Evolutionary conservation across 768 basidiomycete species (phyloP).

Genomic region (Boletus rex-veris): DNA sequence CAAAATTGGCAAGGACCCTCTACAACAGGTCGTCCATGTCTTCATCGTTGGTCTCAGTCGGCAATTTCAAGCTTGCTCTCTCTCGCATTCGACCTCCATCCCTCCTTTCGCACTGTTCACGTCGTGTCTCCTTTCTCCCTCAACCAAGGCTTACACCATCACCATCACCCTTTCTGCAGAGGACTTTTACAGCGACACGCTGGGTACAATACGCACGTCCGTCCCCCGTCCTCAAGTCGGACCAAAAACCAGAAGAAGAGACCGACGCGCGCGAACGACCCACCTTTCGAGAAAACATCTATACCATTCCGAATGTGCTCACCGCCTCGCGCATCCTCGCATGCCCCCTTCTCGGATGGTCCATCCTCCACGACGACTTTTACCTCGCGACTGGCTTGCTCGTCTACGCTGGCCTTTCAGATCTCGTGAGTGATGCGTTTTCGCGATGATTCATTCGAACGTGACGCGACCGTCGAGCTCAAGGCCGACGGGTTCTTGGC

Average conservation of each 20-base stretch:
- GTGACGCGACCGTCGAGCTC: background rate
- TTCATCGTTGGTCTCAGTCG: background rate
- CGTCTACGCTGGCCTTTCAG: slow-evolving; percentile 89
- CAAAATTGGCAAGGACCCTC: slow-evolving; percentile 4
- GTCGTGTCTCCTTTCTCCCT: background rate
- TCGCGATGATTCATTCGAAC: background rate
- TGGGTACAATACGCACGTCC: slow-evolving; percentile 10
- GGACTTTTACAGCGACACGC: slow-evolving; percentile 13
- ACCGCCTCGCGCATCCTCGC: slow-evolving; percentile 85
- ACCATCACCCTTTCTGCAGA: background rate
- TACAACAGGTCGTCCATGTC: slow-evolving; percentile 9
- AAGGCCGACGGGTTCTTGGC: slow-evolving; percentile 89
- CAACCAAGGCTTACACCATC: background rate
- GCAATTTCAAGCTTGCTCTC: background rate
- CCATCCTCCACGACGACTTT: slow-evolving; percentile 79
- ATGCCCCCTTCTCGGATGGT: slow-evolving; percentile 91
- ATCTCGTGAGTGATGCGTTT: slow-evolving; percentile 58
- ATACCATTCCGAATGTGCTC: slow-evolving; percentile 89
- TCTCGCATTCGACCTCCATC: slow-evolving; percentile 4
- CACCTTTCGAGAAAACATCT: slow-evolving; percentile 76
- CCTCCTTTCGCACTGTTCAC: background rate
- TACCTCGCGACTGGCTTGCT: slow-evolving; percentile 77
- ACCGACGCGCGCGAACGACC: slow-evolving; percentile 23
- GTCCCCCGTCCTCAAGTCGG: slow-evolving; percentile 3
- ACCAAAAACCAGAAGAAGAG: slow-evolving; percentile 4